A percentile compares a stretch with the other conserved stretches of the same genome.
phyloP scores from a whole-genome alignment of 257 asterid species.

The Pogostemon cablin region DNA sequence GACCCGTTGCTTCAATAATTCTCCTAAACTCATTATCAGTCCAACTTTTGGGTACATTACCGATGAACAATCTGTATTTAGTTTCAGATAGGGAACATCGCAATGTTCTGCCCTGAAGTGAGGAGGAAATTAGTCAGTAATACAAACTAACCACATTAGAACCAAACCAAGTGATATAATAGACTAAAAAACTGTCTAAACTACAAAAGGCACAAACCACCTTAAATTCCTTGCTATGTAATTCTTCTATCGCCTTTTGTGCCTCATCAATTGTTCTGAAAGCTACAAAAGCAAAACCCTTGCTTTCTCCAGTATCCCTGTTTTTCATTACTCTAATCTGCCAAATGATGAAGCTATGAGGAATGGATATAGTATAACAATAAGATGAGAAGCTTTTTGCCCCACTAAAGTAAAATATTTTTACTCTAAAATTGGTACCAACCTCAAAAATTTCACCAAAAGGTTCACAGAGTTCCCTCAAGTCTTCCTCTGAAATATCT shows the following conservation, averaged over 20 bases:
- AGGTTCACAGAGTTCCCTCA: constrained; percentile 78
- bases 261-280: constrained; percentile 78
- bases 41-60: constrained; percentile 89
- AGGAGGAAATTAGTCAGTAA: constrained; percentile 32
- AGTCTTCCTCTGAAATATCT: constrained; percentile 78
- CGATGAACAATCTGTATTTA: constrained; percentile 84
- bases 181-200: constrained; percentile 22
- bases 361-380: constrained; percentile 24
- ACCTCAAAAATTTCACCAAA: constrained; percentile 84
- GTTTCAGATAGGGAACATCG: constrained; percentile 90
- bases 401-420: not conserved
- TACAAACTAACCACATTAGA: constrained; percentile 18
- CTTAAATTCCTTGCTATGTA: constrained; percentile 88
- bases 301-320: constrained; percentile 95
- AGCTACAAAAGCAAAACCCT: constrained; percentile 96
- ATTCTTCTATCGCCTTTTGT: constrained; percentile 81
- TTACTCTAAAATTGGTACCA: constrained; percentile 30
- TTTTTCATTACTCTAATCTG: constrained; percentile 91
- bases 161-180: constrained; percentile 18
- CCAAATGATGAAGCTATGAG: constrained; percentile 39
- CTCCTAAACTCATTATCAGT: constrained; percentile 74
- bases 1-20: constrained; percentile 76
- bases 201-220: constrained; percentile 39
- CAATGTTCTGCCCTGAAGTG: constrained; percentile 77
- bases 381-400: not conserved